A percentile compares a stretch with the other conserved stretches of the same genome.
Conservation (phyloP, 1,284 basidiomycete species). For the Apiotrichum sp. region DNA sequence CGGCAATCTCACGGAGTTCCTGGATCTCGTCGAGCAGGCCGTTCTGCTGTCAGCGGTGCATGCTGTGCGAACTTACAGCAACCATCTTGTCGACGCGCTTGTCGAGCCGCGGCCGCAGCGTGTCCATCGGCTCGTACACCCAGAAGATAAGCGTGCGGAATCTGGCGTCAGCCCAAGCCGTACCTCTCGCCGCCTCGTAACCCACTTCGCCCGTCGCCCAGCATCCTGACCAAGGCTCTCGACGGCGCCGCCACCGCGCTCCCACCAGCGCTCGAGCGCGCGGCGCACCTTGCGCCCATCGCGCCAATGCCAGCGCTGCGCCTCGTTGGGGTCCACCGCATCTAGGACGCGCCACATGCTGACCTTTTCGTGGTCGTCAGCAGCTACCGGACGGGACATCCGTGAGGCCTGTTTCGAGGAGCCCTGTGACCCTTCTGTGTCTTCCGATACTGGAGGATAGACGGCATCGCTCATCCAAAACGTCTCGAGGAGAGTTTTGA, state of each 20-base stretch:
- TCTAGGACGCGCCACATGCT: conserved; percentile 64
- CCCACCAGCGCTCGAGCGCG: conserved; percentile 71
- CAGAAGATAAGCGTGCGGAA: conserved; percentile 84
- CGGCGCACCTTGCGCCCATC: conserved; percentile 86
- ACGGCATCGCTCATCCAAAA: conserved; percentile 35
- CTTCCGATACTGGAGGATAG: conserved; percentile 19
- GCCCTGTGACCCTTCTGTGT: no score
- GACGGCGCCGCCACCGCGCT: conserved; percentile 59
- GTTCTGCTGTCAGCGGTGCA: conserved; percentile 49
- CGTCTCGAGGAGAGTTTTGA: conserved; percentile 30
- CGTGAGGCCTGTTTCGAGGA: not conserved
- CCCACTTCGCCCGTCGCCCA: conserved; percentile 19
- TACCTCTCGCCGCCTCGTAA: conserved; percentile 15
- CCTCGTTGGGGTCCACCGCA: conserved; percentile 67
- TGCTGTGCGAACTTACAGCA: conserved; percentile 51
- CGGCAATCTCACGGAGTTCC: conserved; percentile 48
- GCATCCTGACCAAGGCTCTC: conserved; percentile 41
- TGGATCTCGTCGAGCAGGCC: conserved; percentile 80
- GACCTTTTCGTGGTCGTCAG: conserved; percentile 49
- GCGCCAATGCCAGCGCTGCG: conserved; percentile 87
- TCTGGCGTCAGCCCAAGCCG: conserved; percentile 46
- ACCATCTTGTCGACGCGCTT: conserved; percentile 84
- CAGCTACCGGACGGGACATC: conserved; percentile 50
- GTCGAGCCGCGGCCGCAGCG: conserved; percentile 66
- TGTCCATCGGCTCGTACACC: conserved; percentile 71